phyloP scores from a whole-genome alignment of 352 stramenopile species.

The Globisporangium nodosum region DNA sequence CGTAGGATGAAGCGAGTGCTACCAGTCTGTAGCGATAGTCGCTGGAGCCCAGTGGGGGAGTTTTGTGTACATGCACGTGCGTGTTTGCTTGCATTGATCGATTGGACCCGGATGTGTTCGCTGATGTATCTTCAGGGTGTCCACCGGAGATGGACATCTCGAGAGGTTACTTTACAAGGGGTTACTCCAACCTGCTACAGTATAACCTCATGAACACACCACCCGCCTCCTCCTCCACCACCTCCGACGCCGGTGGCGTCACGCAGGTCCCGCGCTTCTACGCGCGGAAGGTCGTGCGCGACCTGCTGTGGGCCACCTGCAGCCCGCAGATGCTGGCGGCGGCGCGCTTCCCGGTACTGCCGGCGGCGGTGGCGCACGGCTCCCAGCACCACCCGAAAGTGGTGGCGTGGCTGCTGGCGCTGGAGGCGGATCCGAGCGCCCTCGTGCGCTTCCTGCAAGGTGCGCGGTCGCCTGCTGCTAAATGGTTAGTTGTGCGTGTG shows the following conservation, averaged over 20 bases:
- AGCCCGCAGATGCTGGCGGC: slow-evolving; percentile 55
- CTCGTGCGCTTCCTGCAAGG: slow-evolving; percentile 51
- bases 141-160: no score
- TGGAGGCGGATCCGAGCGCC: slow-evolving; percentile 34
- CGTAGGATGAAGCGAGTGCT: background rate
- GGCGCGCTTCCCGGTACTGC: slow-evolving; percentile 38
- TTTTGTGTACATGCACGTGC: background rate
- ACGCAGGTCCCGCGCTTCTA: slow-evolving; percentile 4
- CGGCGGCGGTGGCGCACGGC: slow-evolving; percentile 23
- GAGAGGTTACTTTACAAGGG: no score
- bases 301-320: slow-evolving; percentile 55
- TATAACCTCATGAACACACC: background rate
- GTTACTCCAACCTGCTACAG: background rate
- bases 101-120: background rate
- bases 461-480: slow-evolving; percentile 7
- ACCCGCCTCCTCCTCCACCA: no score
- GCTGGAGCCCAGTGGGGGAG: no score
- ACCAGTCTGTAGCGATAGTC: background rate
- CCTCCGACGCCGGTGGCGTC: no score
- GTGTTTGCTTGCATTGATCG: background rate
- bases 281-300: slow-evolving; percentile 52
- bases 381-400: slow-evolving; percentile 18
- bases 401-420: slow-evolving; percentile 37
- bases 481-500: no score
- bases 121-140: no score